Evolutionary conservation across 2,329 filamentous ascomycete species (phyloP).

Genomic region (Microcera coccophila): DNA sequence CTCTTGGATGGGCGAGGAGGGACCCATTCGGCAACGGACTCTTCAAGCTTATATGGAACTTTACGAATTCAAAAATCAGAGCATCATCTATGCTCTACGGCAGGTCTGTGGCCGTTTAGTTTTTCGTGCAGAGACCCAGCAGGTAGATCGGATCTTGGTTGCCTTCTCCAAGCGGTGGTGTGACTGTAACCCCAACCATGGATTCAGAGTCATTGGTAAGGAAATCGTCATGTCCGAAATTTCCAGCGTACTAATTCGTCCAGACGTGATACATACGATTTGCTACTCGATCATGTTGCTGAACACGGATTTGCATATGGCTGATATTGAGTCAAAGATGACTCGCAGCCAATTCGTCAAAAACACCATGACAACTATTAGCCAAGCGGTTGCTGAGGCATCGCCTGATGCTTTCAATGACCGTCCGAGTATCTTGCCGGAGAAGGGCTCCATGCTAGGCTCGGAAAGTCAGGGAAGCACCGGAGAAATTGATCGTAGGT

Average conservation of each 20-base stretch:
- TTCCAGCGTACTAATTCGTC: constrained; percentile 29
- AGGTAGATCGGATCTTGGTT: constrained; percentile 90
- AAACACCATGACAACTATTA: constrained; percentile 90
- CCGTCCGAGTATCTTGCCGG: constrained; percentile 52
- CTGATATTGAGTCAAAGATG: constrained; percentile 96
- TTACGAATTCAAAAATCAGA: constrained; percentile 79
- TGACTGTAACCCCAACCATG: constrained; percentile 85
- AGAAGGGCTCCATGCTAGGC: constrained; percentile 33
- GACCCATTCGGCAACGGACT: constrained; percentile 54
- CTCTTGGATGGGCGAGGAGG: constrained; percentile 80
- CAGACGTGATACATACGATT: constrained; percentile 93
- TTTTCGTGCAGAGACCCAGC: constrained; percentile 88
- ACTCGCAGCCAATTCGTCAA: constrained; percentile 91
- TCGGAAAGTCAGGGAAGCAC: constrained; percentile 33
- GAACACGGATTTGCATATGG: constrained; percentile 93
- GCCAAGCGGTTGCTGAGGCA: constrained; percentile 70
- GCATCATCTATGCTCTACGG: constrained; percentile 73
- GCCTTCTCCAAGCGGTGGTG: constrained; percentile 90
- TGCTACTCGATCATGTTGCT: constrained; percentile 93
- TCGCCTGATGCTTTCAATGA: constrained; percentile 60
- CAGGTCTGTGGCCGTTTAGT: constrained; percentile 77
- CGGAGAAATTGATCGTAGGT: constrained; percentile 37
- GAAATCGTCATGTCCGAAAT: constrained; percentile 6
- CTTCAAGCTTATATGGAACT: constrained; percentile 83
- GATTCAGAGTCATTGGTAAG: constrained; percentile 83